These are phyloP conservation scores for Rhodotorula diobovata DNA, from an alignment of 768 basidiomycete species.

Conservation along the genomic window DNA sequence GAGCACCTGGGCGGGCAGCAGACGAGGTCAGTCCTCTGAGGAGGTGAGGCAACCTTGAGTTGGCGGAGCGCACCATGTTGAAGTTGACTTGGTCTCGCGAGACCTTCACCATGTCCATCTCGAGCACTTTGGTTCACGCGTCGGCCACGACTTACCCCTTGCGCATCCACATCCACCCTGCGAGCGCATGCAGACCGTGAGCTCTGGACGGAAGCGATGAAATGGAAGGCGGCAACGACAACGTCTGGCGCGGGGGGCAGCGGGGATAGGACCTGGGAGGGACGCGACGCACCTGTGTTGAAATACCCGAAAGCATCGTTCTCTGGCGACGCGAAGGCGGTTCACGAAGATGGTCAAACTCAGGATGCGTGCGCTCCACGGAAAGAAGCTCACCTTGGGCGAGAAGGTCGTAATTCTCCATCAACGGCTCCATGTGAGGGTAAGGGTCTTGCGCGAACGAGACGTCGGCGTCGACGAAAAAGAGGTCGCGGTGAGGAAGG, in stretches of 20 bases:
- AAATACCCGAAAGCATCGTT: conserved; percentile 18
- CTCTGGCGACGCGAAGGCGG: too few species aligned
- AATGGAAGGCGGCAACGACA: too few species aligned
- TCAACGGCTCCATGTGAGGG: conserved; percentile 23
- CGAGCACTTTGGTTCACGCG: conserved; percentile 25
- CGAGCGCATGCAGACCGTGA: too few species aligned
- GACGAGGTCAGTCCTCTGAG: too few species aligned
- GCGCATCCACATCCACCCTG: conserved; percentile 33
- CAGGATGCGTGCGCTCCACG: too few species aligned
- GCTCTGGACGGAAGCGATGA: too few species aligned
- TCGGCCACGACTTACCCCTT: not conserved
- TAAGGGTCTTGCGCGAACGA: conserved; percentile 23
- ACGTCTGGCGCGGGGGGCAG: too few species aligned
- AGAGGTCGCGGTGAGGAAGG: conserved; percentile 24
- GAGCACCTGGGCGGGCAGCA: conserved; percentile 2
- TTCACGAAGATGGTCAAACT: too few species aligned
- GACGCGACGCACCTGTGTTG: conserved; percentile 10
- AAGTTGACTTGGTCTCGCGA: conserved; percentile 28
- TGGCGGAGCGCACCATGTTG: conserved; percentile 16
- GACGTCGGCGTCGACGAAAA: conserved; percentile 38
- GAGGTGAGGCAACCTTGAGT: not conserved
- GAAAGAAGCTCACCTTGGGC: too few species aligned
- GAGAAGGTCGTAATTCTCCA: conserved; percentile 21
- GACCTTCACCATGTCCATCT: conserved; percentile 5
- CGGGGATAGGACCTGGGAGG: too few species aligned